A percentile compares a stretch with the other conserved stretches of the same genome.
Conservation (phyloP, 768 basidiomycete species). For the Cyathus striatus region DNA sequence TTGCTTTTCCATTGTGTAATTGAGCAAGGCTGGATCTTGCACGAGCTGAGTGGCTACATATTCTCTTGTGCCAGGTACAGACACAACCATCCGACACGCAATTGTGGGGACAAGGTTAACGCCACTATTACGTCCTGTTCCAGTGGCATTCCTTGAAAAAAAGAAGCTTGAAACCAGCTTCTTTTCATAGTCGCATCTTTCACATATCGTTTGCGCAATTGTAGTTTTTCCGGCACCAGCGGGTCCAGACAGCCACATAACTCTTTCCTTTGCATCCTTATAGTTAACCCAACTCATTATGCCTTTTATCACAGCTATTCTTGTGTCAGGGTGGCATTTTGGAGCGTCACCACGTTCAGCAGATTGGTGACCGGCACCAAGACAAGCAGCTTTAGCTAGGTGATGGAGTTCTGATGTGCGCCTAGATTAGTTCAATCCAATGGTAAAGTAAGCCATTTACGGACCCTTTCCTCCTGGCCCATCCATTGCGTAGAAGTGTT, state of each 20-base stretch:
- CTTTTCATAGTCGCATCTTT: neutral
- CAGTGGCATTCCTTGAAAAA: neutral
- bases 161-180: constrained; percentile 2
- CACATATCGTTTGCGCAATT: neutral
- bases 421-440: too few species aligned
- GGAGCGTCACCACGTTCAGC: constrained; percentile 6
- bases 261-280: neutral
- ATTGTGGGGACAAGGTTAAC: constrained; percentile 1
- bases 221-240: neutral
- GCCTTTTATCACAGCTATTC: neutral
- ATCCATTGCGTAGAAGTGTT: too few species aligned
- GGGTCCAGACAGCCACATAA: neutral
- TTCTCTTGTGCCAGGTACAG: neutral
- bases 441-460: too few species aligned
- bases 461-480: too few species aligned
- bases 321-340: neutral
- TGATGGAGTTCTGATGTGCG: too few species aligned
- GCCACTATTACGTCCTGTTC: constrained; percentile 1
- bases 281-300: neutral
- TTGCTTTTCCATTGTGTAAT: neutral
- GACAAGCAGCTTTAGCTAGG: too few species aligned
- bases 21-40: neutral
- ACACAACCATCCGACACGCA: neutral
- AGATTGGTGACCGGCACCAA: constrained; percentile 12
- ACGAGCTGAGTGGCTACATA: neutral